A percentile compares a stretch with the other conserved stretches of the same genome.
These are phyloP conservation scores for Alternaria dauci DNA, from an alignment of 2,329 filamentous ascomycete species.

Conservation along the genomic window DNA sequence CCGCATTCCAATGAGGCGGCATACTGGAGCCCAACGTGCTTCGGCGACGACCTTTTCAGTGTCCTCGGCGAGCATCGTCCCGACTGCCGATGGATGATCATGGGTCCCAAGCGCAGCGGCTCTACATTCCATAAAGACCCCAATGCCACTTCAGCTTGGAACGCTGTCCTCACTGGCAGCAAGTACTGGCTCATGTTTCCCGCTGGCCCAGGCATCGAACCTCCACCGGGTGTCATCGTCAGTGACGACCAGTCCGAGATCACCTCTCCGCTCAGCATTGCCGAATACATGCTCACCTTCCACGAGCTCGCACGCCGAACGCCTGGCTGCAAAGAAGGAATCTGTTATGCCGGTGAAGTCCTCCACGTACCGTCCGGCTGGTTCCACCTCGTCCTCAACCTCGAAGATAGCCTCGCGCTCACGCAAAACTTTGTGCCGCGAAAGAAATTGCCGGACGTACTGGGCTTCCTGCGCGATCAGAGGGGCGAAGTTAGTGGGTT, in stretches of 20 bases:
- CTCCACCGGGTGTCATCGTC: slow-evolving; percentile 89
- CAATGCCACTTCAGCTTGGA: slow-evolving; percentile 84
- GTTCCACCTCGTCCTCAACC: slow-evolving; percentile 96
- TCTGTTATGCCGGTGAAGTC: slow-evolving; percentile 85
- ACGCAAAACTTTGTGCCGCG: slow-evolving; percentile 94
- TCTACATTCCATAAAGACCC: slow-evolving; percentile 93
- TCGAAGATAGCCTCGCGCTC: slow-evolving; percentile 83
- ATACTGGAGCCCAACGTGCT: slow-evolving; percentile 85
- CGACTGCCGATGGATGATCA: slow-evolving; percentile 90
- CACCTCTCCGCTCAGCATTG: slow-evolving; percentile 90
- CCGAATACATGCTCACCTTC: slow-evolving; percentile 94
- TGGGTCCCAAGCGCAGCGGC: slow-evolving; percentile 85
- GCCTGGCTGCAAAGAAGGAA: slow-evolving; percentile 82
- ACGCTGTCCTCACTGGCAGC: slow-evolving; percentile 84
- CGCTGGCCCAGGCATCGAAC: slow-evolving; percentile 66
- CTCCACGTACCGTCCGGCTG: slow-evolving; percentile 92
- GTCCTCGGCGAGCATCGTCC: slow-evolving; percentile 80
- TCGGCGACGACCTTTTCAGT: slow-evolving; percentile 85
- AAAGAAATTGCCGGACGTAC: slow-evolving; percentile 75
- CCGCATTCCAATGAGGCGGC: slow-evolving; percentile 61
- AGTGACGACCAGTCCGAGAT: slow-evolving; percentile 91
- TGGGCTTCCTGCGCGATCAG: slow-evolving; percentile 83
- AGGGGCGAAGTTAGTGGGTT: slow-evolving; percentile 90
- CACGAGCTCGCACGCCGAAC: slow-evolving; percentile 81
- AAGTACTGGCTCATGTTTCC: slow-evolving; percentile 99